A percentile compares a stretch with the other conserved stretches of the same genome.
phyloP scores from a whole-genome alignment of 225 moss, liverwort and hornwort genomes.

The Pseudoscleropodium purum region DNA sequence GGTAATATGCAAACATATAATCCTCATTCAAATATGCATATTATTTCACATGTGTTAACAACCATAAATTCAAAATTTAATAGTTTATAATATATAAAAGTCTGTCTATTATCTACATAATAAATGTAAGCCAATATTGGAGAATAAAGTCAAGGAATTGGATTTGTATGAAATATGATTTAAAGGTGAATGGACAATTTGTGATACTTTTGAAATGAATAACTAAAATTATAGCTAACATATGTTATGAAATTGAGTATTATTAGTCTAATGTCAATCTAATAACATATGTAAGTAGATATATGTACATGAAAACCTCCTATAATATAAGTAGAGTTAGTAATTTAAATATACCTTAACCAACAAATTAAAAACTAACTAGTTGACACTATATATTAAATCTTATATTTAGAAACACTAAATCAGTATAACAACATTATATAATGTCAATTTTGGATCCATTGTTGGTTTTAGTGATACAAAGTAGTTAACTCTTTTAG shows the following conservation, averaged over 20 bases:
- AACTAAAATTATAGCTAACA: too few relatives aligned
- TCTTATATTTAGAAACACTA: not conserved
- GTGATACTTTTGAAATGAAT: too few relatives aligned
- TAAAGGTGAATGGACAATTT: too few relatives aligned
- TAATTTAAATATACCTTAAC: not conserved
- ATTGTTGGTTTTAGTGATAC: not conserved
- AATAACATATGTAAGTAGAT: too few relatives aligned
- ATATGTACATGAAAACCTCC: not conserved
- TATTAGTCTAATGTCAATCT: not conserved
- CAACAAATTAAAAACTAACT: not conserved
- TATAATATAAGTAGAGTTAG: not conserved
- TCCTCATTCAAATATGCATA: not conserved
- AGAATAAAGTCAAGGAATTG: too few relatives aligned
- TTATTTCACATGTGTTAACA: not conserved
- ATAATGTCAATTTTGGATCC: not conserved
- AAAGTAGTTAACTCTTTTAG: too few relatives aligned
- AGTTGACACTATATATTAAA: not conserved
- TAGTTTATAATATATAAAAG: not conserved
- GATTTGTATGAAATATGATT: too few relatives aligned
- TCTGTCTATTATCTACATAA: not conserved
- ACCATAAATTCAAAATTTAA: not conserved
- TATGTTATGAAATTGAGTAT: not conserved
- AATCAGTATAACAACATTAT: not conserved
- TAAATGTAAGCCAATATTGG: too few relatives aligned
- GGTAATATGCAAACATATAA: not conserved